Evolutionary conservation across 2,329 filamentous ascomycete species (phyloP), one percentile per base, ranked within the genome.

Genomic region (Arthrobotrys pseudoclavata): DNA sequence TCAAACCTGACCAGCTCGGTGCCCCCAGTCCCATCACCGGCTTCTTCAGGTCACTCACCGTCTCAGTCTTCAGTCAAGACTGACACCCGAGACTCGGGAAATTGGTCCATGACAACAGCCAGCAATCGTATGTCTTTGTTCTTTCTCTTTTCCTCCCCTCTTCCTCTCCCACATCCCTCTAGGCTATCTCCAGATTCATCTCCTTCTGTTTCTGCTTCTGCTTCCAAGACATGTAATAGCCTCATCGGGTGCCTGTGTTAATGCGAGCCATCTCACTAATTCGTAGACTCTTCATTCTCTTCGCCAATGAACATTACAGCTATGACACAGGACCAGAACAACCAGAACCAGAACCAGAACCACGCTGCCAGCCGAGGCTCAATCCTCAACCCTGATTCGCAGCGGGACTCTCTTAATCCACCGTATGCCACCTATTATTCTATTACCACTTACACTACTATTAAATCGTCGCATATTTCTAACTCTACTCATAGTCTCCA

Each of bases 71-170:
- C 75, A 10, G 34, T 77, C 53, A 77, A 77, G 34, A 75, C 72
- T 15, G 81, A 81, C 53, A 61, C 80, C 24, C 70, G 81, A 52
- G 81, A 82, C 69, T 82, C 81, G 12, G 81, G 81, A 26, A 82
- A 82, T 75, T 82, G 81, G 81, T 82, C 81, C 37, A 79, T 82
- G 76, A 79, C 79, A 62, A 81, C 80, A 47, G 57, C 78, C 12
- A 81, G 80, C 79, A 81, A 81, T 70, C 79, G 81, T 82, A 80
- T 71, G 68, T 47, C 22, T 52, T 26, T 48, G 45, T 13, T 47
- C 40, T 66, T 40, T 12, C 15, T 40, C 37, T 40, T 40, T 57
- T 66, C 55, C 26, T n/a, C 53, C 20, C 40, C 26, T 24, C 18
- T 22, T 48, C 42, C 42, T 18, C 40, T 5, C 7, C 40, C 40